Conservation (phyloP, 108 stramenopile genomes). For the Pseudonitzschia delicatissima region DNA sequence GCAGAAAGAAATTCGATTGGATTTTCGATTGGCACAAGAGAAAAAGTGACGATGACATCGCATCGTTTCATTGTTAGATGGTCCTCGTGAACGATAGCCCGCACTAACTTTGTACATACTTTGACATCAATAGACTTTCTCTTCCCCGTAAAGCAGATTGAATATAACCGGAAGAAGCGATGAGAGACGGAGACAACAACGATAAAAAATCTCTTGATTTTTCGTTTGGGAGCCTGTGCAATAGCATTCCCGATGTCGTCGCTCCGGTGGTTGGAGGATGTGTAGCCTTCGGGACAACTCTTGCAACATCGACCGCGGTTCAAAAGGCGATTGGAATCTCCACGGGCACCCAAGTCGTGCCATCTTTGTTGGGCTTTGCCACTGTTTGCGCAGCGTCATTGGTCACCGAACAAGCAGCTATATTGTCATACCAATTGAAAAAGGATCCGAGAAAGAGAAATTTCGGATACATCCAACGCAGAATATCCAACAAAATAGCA, state of each 20-base stretch:
- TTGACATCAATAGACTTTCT: too few relatives aligned
- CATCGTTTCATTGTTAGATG: too few relatives aligned
- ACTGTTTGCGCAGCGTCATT: constrained; percentile 70
- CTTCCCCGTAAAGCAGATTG: too few relatives aligned
- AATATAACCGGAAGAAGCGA: background rate
- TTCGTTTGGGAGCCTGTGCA: background rate
- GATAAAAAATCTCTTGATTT: background rate
- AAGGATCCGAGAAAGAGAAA: constrained; percentile 16
- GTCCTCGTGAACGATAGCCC: too few relatives aligned
- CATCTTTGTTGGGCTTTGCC: constrained; percentile 45
- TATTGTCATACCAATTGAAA: constrained; percentile 22
- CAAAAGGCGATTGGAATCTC: constrained; percentile 66
- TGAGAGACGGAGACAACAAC: background rate
- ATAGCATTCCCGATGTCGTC: background rate
- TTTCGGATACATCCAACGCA: background rate
- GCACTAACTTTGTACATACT: too few relatives aligned
- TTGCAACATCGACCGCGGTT: constrained; percentile 43
- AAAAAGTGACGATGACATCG: too few relatives aligned
- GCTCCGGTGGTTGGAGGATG: constrained; percentile 37
- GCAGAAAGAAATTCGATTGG: too few relatives aligned
- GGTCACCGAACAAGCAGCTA: constrained; percentile 49
- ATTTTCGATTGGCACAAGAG: too few relatives aligned
- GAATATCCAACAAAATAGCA: background rate
- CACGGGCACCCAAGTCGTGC: constrained; percentile 61
- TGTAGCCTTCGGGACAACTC: constrained; percentile 40